Evolutionary conservation across 2,329 filamentous ascomycete genomes (phyloP).

Genomic region (Pseudogymnoascus sp.): DNA sequence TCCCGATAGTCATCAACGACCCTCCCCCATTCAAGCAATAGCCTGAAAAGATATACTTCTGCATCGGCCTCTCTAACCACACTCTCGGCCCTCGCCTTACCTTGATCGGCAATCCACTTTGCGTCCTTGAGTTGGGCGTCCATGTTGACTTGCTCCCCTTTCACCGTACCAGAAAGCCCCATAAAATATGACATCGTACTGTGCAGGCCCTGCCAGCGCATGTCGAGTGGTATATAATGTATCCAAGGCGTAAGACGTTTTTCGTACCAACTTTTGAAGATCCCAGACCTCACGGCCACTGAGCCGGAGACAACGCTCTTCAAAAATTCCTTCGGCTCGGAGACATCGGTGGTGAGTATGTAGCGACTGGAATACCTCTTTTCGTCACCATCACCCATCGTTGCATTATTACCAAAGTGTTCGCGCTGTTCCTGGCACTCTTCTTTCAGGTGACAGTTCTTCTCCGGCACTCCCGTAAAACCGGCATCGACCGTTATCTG

Average conservation of each 20-base stretch:
- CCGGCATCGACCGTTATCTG: conserved; percentile 29
- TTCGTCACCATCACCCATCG: conserved; percentile 31
- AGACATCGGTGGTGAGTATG: conserved; percentile 51
- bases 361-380: conserved; percentile 40
- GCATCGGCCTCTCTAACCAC: conserved; percentile 51
- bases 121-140: conserved; percentile 31
- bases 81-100: conserved; percentile 47
- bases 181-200: conserved; percentile 27
- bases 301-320: conserved; percentile 45
- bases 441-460: conserved; percentile 25
- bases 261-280: conserved; percentile 61
- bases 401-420: conserved; percentile 23
- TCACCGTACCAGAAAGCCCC: conserved; percentile 13
- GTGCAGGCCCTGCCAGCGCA: conserved; percentile 24
- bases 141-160: conserved; percentile 9
- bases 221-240: conserved; percentile 58
- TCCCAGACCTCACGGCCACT: conserved; percentile 50
- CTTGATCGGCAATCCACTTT: conserved; percentile 44
- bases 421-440: conserved; percentile 30
- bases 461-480: conserved; percentile 30
- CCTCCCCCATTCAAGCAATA: conserved; percentile 44
- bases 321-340: conserved; percentile 42
- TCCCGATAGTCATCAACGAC: conserved; percentile 35
- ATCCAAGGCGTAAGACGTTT: conserved; percentile 52
- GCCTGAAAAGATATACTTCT: conserved; percentile 49